These are phyloP conservation scores for Candida hispaniensis DNA, from an alignment of 805 yeast species.

Conservation along the genomic window DNA sequence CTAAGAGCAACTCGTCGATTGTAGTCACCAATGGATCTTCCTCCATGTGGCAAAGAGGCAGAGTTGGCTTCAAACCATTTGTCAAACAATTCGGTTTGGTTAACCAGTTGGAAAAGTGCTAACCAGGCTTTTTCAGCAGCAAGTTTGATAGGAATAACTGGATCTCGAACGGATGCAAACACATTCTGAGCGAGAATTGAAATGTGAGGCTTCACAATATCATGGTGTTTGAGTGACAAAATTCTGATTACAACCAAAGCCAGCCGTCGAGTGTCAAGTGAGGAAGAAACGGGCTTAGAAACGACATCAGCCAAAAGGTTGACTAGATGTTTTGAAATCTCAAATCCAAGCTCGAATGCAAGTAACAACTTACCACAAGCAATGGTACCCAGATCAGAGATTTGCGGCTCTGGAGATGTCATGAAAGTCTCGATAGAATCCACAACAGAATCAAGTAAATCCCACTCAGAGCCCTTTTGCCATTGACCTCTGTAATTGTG, in stretches of 20 bases:
- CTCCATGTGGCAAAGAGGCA: slow-evolving; percentile 22
- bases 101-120: slow-evolving; percentile 59
- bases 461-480: too few species aligned
- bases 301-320: slow-evolving; percentile 40
- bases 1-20: slow-evolving; percentile 83
- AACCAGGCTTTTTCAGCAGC: slow-evolving; percentile 89
- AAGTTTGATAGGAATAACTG: slow-evolving; percentile 80
- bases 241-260: slow-evolving; percentile 69
- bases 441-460: slow-evolving; percentile 1
- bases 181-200: slow-evolving; percentile 57
- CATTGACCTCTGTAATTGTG: too few species aligned
- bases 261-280: slow-evolving; percentile 70
- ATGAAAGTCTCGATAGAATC: slow-evolving; percentile 24
- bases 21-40: slow-evolving; percentile 76
- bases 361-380: slow-evolving; percentile 77
- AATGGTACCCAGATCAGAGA: slow-evolving; percentile 63
- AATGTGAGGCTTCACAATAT: slow-evolving; percentile 41
- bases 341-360: slow-evolving; percentile 34
- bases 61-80: slow-evolving; percentile 45
- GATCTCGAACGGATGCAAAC: slow-evolving; percentile 74
- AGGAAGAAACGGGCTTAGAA: slow-evolving; percentile 45
- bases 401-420: slow-evolving; percentile 43
- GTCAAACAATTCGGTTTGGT: slow-evolving; percentile 49
- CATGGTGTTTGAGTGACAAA: slow-evolving; percentile 49
- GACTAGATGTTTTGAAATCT: slow-evolving; percentile 36